phyloP scores from a whole-genome alignment of 129 eudicot species.

The Calendula officinalis region DNA sequence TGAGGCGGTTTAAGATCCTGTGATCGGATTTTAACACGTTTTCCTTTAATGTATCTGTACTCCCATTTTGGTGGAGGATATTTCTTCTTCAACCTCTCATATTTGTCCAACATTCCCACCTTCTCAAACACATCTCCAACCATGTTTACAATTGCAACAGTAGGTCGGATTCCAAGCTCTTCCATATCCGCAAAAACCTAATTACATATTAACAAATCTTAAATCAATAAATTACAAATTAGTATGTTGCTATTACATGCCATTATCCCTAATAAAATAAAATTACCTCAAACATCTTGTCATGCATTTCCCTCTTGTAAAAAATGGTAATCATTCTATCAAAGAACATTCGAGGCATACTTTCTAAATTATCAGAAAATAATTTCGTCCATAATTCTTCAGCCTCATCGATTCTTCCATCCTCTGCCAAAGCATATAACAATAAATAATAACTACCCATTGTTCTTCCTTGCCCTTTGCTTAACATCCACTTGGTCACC shows the following conservation, averaged over 20 bases:
- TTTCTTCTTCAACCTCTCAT: conserved; percentile 63
- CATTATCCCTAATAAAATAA: too few species aligned
- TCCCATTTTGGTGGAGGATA: conserved; percentile 94
- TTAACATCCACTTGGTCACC: conserved; percentile 98
- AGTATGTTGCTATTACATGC: not conserved
- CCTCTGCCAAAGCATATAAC: conserved; percentile 84
- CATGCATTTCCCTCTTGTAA: conserved; percentile 67
- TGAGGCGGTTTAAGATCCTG: conserved; percentile 33
- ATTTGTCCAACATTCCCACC: conserved; percentile 78
- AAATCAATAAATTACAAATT: not conserved
- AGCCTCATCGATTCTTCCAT: conserved; percentile 91
- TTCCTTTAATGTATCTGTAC: conserved; percentile 72
- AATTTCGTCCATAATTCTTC: conserved; percentile 84
- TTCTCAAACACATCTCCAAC: conserved; percentile 81
- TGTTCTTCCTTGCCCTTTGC: conserved; percentile 99
- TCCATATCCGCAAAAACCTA: conserved; percentile 98
- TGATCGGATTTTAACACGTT: conserved; percentile 67
- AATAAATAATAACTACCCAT: conserved; percentile 88
- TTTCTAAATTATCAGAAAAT: conserved; percentile 67
- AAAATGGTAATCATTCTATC: conserved; percentile 80
- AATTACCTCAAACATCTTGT: conserved; percentile 89
- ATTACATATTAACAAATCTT: conserved; percentile 3
- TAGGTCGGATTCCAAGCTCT: conserved; percentile 83
- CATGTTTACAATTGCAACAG: conserved; percentile 57
- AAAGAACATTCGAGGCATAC: conserved; percentile 87